Base-by-base conservation (phyloP, 78 protist species). In the Dictyostelium capitatum region DNA sequence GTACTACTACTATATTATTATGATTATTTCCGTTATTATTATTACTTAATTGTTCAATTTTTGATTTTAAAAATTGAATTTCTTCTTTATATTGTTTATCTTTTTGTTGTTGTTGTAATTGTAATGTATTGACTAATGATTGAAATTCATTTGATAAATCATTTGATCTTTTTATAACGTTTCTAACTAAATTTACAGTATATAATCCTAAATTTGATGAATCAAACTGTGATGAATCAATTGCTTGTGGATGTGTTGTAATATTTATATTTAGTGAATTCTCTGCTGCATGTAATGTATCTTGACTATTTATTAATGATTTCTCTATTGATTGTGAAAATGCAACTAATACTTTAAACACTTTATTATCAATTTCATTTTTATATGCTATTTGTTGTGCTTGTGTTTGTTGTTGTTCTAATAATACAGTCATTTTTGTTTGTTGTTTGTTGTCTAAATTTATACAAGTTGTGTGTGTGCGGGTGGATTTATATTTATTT, bases 291-390 rank as follows among this genome's bases (percentile, higher is more conserved):
- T 25, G 32, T 23, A 78, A 30, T 28, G 69, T 53, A 30, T 78
- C 23, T 54, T 54, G 65, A 64, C 70, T 85, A 28, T 69, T 62
- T 7, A 70, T 62, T 14, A 85, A 48, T 17, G 92, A 85, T 85
- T 62, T 77, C 41, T 85, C 92, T 12, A 85, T 28, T 6, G 37
- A 28, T 72, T 74, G 82, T 62, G 92, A 85, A 64, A 77, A 85
- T 43, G 92, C 92, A 25, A 77, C 69, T 6, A 85, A 85, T 25
- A 85, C 92, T 62, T 85, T 85, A 30, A 85, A 85, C 20, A 85
- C 64, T 64, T 85, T 54, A 8, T 15, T 50, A 56, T 80, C 92
- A 59, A 77, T 47, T 85, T 54, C 43, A 48, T 19, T 50, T 25
- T 65, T n/a, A 15, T 43, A 77, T 37, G 43, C 43, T 37, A 37